Conservation (phyloP, 495 filamentous ascomycete genomes). For the Neohortaea acidophila region DNA sequence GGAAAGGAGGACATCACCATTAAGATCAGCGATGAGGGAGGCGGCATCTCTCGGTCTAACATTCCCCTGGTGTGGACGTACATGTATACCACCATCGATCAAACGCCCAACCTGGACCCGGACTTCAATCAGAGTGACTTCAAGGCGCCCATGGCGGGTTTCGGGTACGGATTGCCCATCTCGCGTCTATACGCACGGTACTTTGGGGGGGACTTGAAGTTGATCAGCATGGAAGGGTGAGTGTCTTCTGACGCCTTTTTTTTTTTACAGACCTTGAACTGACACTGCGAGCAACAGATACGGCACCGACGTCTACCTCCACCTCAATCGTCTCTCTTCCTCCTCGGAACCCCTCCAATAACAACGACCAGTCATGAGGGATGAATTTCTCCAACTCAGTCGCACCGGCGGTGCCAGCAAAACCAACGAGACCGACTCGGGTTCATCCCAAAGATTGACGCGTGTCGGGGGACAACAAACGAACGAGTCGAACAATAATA, state of each 20-base stretch:
- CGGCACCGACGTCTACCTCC: constrained; percentile 95
- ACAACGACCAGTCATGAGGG: constrained; percentile 95
- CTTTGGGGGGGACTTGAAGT: constrained; percentile 89
- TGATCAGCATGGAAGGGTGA: constrained; percentile 99
- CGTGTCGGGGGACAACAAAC: constrained; percentile 15
- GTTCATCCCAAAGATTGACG: constrained; percentile 70
- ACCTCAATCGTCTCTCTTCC: constrained; percentile 86
- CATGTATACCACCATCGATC: constrained; percentile 98
- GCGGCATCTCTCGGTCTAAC: constrained; percentile 76
- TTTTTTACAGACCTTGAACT: background rate
- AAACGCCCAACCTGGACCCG: constrained; percentile 84
- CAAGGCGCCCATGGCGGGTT: constrained; percentile 98
- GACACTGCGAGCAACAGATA: constrained; percentile 43
- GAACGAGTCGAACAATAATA: background rate
- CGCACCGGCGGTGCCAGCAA: background rate
- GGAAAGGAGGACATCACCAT: constrained; percentile 98
- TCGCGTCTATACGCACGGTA: constrained; percentile 88
- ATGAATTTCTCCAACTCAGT: constrained; percentile 29
- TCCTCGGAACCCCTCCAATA: constrained; percentile 96
- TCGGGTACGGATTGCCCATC: constrained; percentile 91
- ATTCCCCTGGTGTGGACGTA: constrained; percentile 98
- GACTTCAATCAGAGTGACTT: constrained; percentile 99
- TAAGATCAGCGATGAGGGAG: constrained; percentile 91
- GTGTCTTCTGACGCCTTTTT: constrained; percentile 22
- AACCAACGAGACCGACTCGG: constrained; percentile 7